Evolutionary conservation across 768 basidiomycete genomes (phyloP), one percentile per base, ranked within the genome.

Genomic region (Macrolepiota albuminosa): DNA sequence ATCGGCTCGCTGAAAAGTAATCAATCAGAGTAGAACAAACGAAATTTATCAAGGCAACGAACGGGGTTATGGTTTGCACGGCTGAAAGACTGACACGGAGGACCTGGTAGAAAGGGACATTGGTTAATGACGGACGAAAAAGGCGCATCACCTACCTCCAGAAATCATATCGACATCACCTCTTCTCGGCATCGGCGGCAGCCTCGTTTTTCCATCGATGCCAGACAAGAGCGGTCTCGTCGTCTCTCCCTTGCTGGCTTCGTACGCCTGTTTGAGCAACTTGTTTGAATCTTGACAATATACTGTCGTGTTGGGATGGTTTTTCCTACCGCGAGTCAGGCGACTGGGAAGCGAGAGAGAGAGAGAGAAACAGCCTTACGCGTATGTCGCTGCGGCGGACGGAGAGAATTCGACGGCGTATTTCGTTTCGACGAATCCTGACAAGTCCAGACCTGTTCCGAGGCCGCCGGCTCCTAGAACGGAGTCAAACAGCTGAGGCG

Each of bases 71-170:
- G 83, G 57, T 91, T 91, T 60, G 85, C 85, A 0, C 71, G 65
- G 61, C 84, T 86, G 64, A 89, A 91, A 3, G 85, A 81, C 63
- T 91, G 90, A 65, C 89, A 91, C 13, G 89, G 89, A 4, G 89
- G 88, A 3, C 89, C 89, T 89, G 58, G 7, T 3, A 7, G 5
- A 48, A n/a, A 54, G 62, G 31, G 36, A 39, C 6, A 47, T n/a
- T 13, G 10, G 6, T 21, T 16, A 3, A 10, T 8, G n/a, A 6
- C 14, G 18, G 26, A 29, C 24, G 1, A 18, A 4, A 33, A 33
- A 31, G 26, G 18, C 31, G 10, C 6, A 14, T 24, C 18, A 70
- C 80, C 50, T 72, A 86, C 88, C 87, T 60, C 89, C 88, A 70
- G 80, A 88, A n/a, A 91, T 82, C 57, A 91, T 81, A 63, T 89